Evolutionary conservation across 1,284 basidiomycete species (phyloP).

Genomic region (Melampsora americana): DNA sequence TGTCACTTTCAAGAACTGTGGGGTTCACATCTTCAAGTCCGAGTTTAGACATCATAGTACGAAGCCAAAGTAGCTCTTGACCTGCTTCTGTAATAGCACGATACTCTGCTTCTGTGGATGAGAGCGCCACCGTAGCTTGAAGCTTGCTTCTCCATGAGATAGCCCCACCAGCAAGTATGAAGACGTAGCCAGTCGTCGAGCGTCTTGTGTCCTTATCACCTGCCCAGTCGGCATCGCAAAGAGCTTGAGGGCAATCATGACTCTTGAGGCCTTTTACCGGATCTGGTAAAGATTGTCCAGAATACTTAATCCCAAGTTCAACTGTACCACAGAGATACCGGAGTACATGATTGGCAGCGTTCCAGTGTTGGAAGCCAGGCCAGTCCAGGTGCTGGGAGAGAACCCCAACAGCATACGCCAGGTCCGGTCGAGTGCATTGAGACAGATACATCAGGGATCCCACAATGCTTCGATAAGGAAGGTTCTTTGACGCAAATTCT

Average conservation of each 20-base stretch:
- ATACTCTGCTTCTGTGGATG: too few relatives aligned
- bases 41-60: background rate
- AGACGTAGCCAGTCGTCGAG: slow-evolving; percentile 27
- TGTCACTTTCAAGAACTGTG: background rate
- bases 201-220: slow-evolving; percentile 20
- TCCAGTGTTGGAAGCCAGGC: background rate
- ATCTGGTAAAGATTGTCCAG: too few relatives aligned
- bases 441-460: too few relatives aligned
- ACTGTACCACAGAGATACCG: background rate
- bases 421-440: background rate
- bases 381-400: slow-evolving; percentile 11
- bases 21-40: background rate
- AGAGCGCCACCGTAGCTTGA: slow-evolving; percentile 37
- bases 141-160: slow-evolving; percentile 21
- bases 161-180: slow-evolving; percentile 21
- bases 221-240: slow-evolving; percentile 44
- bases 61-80: background rate
- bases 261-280: too few relatives aligned
- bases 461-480: background rate
- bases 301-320: background rate
- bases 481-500: background rate
- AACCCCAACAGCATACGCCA: background rate
- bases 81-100: slow-evolving; percentile 3
- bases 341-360: background rate
- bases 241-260: too few relatives aligned